Evolutionary conservation across 306 rosid species (phyloP).

Genomic region (Cucumis hystrix): DNA sequence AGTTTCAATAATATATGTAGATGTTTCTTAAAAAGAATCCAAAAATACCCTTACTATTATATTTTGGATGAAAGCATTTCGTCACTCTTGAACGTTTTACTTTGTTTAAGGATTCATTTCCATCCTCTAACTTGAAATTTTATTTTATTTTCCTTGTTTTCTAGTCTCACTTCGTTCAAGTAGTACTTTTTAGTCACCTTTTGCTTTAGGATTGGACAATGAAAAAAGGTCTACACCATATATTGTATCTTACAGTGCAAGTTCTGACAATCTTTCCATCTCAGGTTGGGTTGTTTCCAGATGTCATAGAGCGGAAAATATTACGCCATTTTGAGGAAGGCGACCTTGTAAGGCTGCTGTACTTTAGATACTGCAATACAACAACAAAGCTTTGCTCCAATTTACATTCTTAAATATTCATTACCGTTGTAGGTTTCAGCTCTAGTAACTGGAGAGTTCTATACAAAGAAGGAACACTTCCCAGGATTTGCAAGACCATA

Average conservation of each 20-base stretch:
- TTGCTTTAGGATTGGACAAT: not conserved
- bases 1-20: too few relatives aligned
- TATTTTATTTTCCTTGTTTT: not conserved
- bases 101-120: too few relatives aligned
- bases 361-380: not conserved
- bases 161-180: not conserved
- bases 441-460: constrained; percentile 80
- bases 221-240: not conserved
- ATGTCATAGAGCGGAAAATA: constrained; percentile 82
- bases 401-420: not conserved
- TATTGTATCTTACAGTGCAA: not conserved
- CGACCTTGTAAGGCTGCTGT: constrained; percentile 42
- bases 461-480: constrained; percentile 83
- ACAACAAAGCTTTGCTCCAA: not conserved
- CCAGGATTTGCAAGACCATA: constrained; percentile 93
- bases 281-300: constrained; percentile 97
- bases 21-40: too few relatives aligned
- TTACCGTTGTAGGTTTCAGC: constrained; percentile 67
- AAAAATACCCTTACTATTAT: too few relatives aligned
- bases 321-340: constrained; percentile 78
- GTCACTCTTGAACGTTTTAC: too few relatives aligned
- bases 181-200: not conserved
- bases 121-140: not conserved
- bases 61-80: too few relatives aligned
- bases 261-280: constrained; percentile 8